Evolutionary conservation across 2,329 filamentous ascomycete genomes (phyloP), one percentile per base, ranked within the genome.

Genomic region (Colletotrichum gloeosporioides): DNA sequence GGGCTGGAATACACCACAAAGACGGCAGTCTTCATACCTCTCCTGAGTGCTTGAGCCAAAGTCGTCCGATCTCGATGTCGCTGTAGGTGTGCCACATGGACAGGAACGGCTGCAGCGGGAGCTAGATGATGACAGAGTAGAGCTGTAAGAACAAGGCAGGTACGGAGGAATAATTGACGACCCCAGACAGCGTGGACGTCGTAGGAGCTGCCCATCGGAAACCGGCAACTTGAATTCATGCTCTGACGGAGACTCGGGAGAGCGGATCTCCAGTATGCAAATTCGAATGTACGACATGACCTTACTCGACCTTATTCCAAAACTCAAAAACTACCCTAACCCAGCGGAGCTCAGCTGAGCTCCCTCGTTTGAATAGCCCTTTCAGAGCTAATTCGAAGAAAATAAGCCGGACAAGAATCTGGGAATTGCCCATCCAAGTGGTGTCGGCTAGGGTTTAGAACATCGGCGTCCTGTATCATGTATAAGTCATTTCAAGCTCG

Each of bases 41-140:
- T 18, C 8, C 15, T 22, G 22, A 29, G 8, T 74, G 74, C 71
- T 29, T 27, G 70, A 74, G 57, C 70, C 34, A 65, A 63, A 69
- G 34, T 74, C 59, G 71, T 74, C 70, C 27, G 64, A 69, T 64
- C 15, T 32, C 32, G 18, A 27, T 12, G 2, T 27, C 32, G 44
- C 59, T 31, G 22, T 36, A 25, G 55, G 74, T 61, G 44, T 73
- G 71, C 78, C 80, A 77, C 1, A 82, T 82, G 7, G 82, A 79
- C 57, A 81, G 78, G 71, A 10, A 78, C 59, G 2, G 68, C 15
- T 8, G 62, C 53, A 12, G 55, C 27, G 55, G 75, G 59, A 53
- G 61, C 44, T 69, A 69, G 22, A 55, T 44, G 15, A 69, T 61
- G 73, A 29, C 39, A 63, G 62, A 34, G 10, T 18, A 53, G 18